Base-by-base conservation (phyloP, 2,329 filamentous ascomycete genomes). In the Zalaria obscura region DNA sequence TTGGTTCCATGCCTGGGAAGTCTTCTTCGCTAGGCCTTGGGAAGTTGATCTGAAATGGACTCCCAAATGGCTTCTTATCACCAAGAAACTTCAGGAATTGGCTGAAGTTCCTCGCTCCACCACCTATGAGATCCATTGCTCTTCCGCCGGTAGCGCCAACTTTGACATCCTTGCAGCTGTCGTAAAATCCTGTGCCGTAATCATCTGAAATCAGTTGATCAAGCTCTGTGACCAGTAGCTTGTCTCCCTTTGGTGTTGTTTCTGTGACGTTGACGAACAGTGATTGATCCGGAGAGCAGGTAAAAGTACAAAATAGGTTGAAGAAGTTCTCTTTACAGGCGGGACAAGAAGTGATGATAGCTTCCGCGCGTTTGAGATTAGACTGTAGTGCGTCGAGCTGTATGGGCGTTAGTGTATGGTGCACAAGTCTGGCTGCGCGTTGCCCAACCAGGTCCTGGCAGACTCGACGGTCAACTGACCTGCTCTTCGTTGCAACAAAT, bases 121-220 rank as follows among this genome's bases (percentile, higher is more conserved):
- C 91, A 28, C 91, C 93, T 46, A 98, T 96, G 52, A 98, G 79
- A 52, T 89, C 82, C 75, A 98, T 98, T 10, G 89, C 91, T 54
- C 82, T 87, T 46, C 84, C 82, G 56, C 94, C 94, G 35, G 89
- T 88, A 5, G 88, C 83, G 31, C 91, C 91, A 55, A 96, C 95
- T 58, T 98, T 98, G 63, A 98, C 89, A 60, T 98, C 87, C 64
- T 96, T 96, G 69, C 91, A 98, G 64, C 91, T 98, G 62, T 94
- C 75, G 59, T 88, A 98, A 66, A 98, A 93, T 1, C 83, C 87
- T 5, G 75, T 72, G 35, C 86, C 88, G 58, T 93, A 96, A 40
- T 82, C 71, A 43, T 87, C 72, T 2, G 86, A 85, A 51, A 95
- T 78, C 4, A 96, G 67, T 55, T 95, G 89, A 56, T 95, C 88